These are phyloP conservation scores for Heliophila coronopifolia DNA, from an alignment of 441 rosid genomes.

Conservation along the genomic window DNA sequence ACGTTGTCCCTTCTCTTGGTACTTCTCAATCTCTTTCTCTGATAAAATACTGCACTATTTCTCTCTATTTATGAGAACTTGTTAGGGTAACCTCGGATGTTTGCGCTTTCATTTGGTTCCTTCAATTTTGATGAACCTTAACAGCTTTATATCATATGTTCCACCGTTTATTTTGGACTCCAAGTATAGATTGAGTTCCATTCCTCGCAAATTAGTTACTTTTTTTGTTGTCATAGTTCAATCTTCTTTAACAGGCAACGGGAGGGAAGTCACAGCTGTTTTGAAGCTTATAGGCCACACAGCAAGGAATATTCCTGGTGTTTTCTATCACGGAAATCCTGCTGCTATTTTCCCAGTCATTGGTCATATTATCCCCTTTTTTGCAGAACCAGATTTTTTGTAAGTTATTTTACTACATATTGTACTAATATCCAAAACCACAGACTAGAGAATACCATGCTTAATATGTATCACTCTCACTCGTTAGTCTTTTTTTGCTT, in stretches of 20 bases:
- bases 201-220: background rate
- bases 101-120: background rate
- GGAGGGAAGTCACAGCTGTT: conserved; percentile 78
- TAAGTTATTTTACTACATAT: conserved; percentile 29
- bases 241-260: conserved; percentile 46
- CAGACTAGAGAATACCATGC: background rate
- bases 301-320: conserved; percentile 74
- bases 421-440: background rate
- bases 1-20: conserved; percentile 71
- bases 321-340: conserved; percentile 75
- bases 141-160: background rate
- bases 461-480: background rate
- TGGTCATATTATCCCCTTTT: conserved; percentile 74
- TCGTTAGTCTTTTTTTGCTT: background rate
- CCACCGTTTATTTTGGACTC: background rate
- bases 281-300: conserved; percentile 75
- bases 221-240: background rate
- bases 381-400: conserved; percentile 78
- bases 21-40: no score
- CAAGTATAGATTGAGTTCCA: background rate
- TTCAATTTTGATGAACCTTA: no score
- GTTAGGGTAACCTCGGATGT: conserved; percentile 6
- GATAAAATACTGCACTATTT: no score
- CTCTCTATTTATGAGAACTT: background rate
- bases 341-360: conserved; percentile 65